phyloP scores from a whole-genome alignment of 805 yeast species.

The Metschnikowia koreensis region DNA sequence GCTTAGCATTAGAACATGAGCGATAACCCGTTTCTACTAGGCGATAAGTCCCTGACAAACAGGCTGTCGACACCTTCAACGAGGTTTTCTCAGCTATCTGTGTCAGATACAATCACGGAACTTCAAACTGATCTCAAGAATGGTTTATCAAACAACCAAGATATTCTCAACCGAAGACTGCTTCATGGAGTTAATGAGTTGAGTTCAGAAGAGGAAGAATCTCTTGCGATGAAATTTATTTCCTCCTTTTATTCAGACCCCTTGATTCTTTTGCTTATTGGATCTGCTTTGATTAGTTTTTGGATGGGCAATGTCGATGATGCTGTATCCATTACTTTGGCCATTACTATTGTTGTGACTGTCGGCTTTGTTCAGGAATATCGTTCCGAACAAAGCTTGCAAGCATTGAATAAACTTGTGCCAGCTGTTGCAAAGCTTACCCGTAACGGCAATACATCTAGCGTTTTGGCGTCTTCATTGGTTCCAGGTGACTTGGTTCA shows the following conservation, averaged over 20 bases:
- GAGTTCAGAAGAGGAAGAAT: conserved; percentile 72
- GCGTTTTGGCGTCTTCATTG: conserved; percentile 79
- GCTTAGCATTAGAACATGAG: conserved; percentile 25
- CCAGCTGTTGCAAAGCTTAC: conserved; percentile 96
- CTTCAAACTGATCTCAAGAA: conserved; percentile 56
- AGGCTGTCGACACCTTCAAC: conserved; percentile 53
- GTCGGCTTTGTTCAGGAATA: conserved; percentile 98
- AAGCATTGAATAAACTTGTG: conserved; percentile 87
- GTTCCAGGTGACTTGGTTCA: conserved; percentile 97
- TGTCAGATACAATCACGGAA: conserved; percentile 62
- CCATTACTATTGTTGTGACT: conserved; percentile 87
- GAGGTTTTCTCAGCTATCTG: conserved; percentile 57
- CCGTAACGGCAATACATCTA: conserved; percentile 72
- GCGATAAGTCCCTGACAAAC: conserved; percentile 18
- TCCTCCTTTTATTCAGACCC: conserved; percentile 88
- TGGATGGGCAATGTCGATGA: conserved; percentile 96
- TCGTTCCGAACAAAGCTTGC: conserved; percentile 89
- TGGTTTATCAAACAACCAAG: conserved; percentile 72
- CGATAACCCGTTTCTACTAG: conserved; percentile 39
- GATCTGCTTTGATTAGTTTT: conserved; percentile 83
- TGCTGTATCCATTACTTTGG: conserved; percentile 89
- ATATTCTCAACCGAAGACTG: conserved; percentile 66
- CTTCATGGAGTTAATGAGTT: conserved; percentile 83
- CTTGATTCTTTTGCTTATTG: conserved; percentile 79
- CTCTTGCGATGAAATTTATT: conserved; percentile 65